Evolutionary conservation across 2,329 filamentous ascomycete species (phyloP).

Genomic region (Beauveria asiatica): DNA sequence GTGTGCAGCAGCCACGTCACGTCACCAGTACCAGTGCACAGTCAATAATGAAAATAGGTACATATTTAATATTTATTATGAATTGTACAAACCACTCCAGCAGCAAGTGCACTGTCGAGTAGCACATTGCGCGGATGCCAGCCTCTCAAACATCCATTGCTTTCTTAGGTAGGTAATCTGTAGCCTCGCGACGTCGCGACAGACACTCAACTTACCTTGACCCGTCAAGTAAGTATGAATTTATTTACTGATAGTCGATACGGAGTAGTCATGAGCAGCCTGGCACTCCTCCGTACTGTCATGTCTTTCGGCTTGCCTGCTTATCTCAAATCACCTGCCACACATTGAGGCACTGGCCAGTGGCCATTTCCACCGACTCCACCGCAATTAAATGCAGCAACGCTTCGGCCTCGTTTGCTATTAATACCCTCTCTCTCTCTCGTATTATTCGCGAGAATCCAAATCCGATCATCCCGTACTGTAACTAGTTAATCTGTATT

Average conservation of each 20-base stretch:
- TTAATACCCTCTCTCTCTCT: background rate
- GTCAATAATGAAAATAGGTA: too few species aligned
- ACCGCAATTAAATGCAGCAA: slow-evolving; percentile 7
- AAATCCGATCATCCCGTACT: too few species aligned
- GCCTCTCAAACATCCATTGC: too few species aligned
- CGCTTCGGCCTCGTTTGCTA: slow-evolving; percentile 1
- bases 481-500: background rate
- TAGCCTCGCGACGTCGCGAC: background rate
- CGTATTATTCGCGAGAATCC: background rate
- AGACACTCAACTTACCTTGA: background rate
- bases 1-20: background rate
- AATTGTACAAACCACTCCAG: too few species aligned
- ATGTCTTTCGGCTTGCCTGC: background rate
- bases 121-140: too few species aligned
- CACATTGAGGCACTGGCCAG: background rate
- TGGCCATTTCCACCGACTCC: slow-evolving; percentile 6
- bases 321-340: background rate
- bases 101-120: too few species aligned
- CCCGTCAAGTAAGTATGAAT: background rate
- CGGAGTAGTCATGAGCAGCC: background rate
- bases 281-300: background rate
- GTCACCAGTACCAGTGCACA: too few species aligned
- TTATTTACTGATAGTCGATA: too few species aligned
- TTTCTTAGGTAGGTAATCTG: too few species aligned
- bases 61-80: too few species aligned